These are phyloP conservation scores for Ceratobasidium sp. DNA, from an alignment of 1,284 basidiomycete species.

Conservation along the genomic window DNA sequence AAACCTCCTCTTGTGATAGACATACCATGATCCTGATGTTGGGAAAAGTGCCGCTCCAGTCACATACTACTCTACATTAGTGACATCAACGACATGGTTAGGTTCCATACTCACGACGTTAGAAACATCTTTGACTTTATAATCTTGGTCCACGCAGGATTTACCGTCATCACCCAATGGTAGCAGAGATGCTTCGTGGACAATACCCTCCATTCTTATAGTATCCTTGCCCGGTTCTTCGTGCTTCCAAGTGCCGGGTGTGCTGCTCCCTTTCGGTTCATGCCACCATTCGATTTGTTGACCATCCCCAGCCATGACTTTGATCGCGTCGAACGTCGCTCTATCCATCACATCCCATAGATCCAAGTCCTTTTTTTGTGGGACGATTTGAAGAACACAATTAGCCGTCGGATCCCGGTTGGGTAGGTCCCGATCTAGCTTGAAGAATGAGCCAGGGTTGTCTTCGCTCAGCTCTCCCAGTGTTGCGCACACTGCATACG, in stretches of 20 bases:
- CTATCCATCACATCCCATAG: constrained; percentile 50
- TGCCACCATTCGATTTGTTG: constrained; percentile 49
- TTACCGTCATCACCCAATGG: constrained; percentile 27
- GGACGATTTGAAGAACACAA: constrained; percentile 47
- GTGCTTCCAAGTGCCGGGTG: background rate
- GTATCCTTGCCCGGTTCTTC: constrained; percentile 23
- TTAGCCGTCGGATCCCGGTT: constrained; percentile 47
- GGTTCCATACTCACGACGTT: constrained; percentile 30
- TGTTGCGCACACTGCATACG: constrained; percentile 31
- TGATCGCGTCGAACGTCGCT: constrained; percentile 49
- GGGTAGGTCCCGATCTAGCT: background rate
- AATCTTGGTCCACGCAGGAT: constrained; percentile 30
- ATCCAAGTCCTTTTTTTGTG: constrained; percentile 43
- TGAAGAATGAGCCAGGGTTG: constrained; percentile 46
- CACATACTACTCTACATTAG: constrained; percentile 41
- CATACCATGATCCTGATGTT: constrained; percentile 47
- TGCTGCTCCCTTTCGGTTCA: constrained; percentile 22
- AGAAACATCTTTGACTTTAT: constrained; percentile 19
- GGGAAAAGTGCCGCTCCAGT: constrained; percentile 50
- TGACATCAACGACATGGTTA: background rate
- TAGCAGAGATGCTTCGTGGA: constrained; percentile 51
- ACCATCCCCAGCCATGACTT: constrained; percentile 45
- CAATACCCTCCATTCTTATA: constrained; percentile 48
- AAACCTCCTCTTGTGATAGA: background rate
- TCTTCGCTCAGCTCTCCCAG: constrained; percentile 48